Evolutionary conservation across 1,139 yeast species (phyloP).

Genomic region (Sugiyamaella grinbergsii): DNA sequence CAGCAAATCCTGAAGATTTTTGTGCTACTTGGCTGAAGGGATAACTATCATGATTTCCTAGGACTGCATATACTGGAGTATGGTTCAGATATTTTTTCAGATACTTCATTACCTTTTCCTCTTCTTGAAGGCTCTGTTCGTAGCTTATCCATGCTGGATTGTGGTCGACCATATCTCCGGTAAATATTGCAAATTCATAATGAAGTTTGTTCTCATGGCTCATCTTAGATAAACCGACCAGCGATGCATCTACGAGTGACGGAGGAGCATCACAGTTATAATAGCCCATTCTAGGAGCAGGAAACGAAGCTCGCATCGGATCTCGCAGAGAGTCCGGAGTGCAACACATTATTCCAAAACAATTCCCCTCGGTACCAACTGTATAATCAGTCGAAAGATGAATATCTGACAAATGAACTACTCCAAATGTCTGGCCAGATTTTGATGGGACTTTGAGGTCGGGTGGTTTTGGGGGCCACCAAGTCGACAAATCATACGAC

Average conservation of each 20-base stretch:
- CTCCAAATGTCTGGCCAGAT: constrained; percentile 53
- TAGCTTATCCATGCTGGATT: constrained; percentile 49
- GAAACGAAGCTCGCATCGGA: constrained; percentile 41
- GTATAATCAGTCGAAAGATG: constrained; percentile 61
- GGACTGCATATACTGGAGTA: constrained; percentile 60
- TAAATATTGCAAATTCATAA: constrained; percentile 58
- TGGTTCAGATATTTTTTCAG: constrained; percentile 57
- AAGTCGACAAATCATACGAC: constrained; percentile 43
- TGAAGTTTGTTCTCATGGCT: constrained; percentile 30
- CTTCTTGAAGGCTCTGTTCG: constrained; percentile 53
- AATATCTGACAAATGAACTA: constrained; percentile 66
- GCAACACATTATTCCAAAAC: constrained; percentile 57
- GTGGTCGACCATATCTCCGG: constrained; percentile 68
- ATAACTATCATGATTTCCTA: constrained; percentile 75
- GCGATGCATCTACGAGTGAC: constrained; percentile 56
- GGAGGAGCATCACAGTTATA: constrained; percentile 65
- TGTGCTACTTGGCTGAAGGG: constrained; percentile 75
- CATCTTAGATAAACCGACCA: constrained; percentile 37
- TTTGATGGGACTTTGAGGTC: constrained; percentile 44
- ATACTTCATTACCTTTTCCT: constrained; percentile 53
- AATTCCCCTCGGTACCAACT: constrained; percentile 62
- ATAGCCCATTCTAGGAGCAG: constrained; percentile 63
- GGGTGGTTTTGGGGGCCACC: constrained; percentile 49
- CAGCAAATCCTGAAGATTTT: constrained; percentile 49
- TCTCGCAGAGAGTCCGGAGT: constrained; percentile 23